Percentiles rank a stretch among this genome's conserved stretches.
phyloP scores from a whole-genome alignment of 2,329 filamentous ascomycete species.

The Remersonia thermophila region DNA sequence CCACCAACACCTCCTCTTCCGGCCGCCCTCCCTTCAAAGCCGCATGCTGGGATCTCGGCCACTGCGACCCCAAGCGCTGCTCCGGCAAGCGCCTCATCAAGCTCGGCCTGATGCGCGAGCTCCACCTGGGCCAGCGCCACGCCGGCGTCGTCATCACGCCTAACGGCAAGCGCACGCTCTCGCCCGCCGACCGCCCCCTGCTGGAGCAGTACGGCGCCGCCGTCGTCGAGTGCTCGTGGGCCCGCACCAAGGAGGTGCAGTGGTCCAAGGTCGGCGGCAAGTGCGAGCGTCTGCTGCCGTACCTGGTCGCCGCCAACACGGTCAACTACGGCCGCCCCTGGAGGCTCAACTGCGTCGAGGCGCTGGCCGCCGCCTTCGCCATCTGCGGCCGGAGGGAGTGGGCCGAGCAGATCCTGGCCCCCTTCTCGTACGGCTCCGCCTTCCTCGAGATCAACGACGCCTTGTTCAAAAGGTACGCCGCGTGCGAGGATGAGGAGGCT shows the following conservation, averaged over 20 bases:
- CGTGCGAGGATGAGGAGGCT: conserved; percentile 66
- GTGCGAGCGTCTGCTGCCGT: conserved; percentile 81
- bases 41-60: conserved; percentile 93
- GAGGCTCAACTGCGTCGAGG: conserved; percentile 91
- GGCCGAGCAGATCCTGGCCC: conserved; percentile 70
- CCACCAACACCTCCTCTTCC: conserved; percentile 27
- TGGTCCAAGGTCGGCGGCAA: conserved; percentile 87
- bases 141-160: conserved; percentile 88
- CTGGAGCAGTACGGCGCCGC: conserved; percentile 85
- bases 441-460: conserved; percentile 86
- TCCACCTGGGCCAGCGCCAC: conserved; percentile 85
- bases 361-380: conserved; percentile 79
- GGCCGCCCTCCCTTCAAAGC: conserved; percentile 63
- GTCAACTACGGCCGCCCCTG: conserved; percentile 97
- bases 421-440: conserved; percentile 77
- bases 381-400: conserved; percentile 89
- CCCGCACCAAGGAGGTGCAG: conserved; percentile 78
- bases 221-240: conserved; percentile 96
- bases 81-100: conserved; percentile 92
- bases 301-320: conserved; percentile 89
- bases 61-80: conserved; percentile 94
- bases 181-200: conserved; percentile 67
- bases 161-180: conserved; percentile 78
- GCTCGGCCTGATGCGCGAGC: conserved; percentile 82
- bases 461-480: conserved; percentile 72